Evolutionary conservation across 805 yeast genomes (phyloP), one percentile per base, ranked within the genome.

Genomic region (Isabelozyma gotoi): DNA sequence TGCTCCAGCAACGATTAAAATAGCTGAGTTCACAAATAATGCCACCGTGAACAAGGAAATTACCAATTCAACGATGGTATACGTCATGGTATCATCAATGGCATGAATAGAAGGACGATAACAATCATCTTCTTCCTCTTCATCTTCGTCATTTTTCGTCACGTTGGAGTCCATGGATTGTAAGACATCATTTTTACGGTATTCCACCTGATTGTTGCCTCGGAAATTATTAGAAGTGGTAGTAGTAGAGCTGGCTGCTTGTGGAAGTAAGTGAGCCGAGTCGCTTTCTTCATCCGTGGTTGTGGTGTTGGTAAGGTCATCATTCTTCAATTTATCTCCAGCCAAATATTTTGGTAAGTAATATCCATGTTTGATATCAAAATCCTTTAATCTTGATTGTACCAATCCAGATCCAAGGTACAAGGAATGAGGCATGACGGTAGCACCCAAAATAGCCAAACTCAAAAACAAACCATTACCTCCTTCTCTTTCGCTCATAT

Each of bases 391-490:
- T 50, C 97, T 76, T 18, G 96, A 87, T 60, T 89, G 95, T 5
- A 89, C 97, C 39, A 90, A 69, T 5, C 94, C 92, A 0, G 94
- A 85, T 1, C 96, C 96, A 43, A 90, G 68, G 55, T 85, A 88
- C 39, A 90, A 68, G 1, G 91, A 83, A 58, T 90, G 96, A 2
- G 97, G 97, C 97, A 90, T 90, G 18, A 90, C 96, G 0, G 96
- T 90, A 8, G 97, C 96, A 18, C 97, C 97, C 42, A 89, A 71
- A 39, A 90, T 87, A 19, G 96, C 96, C 51, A 91, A 72, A 18
- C 92, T 80, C 16, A 88, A 67, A 56, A 83, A 89, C 20, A 87
- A 65, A 0, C 96, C 94, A 48, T 67, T 62, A 16, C 75, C 56
- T 76, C 80, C 63, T 42, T 54, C 52, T 81, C 82, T 19, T 71